Conservation (phyloP, 1,139 yeast genomes). For the Scheffersomyces cryptocercus region DNA sequence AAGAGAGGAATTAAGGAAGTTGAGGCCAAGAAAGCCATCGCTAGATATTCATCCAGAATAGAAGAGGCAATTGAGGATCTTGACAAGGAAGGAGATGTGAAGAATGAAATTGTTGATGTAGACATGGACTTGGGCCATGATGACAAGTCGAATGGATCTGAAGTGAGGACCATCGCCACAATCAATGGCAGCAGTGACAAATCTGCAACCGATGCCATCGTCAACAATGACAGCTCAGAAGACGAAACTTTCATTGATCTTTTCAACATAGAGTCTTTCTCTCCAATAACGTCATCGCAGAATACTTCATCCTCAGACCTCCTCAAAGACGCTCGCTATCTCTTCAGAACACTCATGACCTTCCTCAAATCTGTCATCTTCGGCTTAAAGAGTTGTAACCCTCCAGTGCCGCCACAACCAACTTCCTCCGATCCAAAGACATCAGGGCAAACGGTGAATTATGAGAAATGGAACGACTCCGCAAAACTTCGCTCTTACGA, state of each 20-base stretch:
- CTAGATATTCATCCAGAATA: conserved; percentile 39
- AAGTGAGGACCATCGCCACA: background rate
- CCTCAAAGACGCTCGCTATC: conserved; percentile 81
- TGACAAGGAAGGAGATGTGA: conserved; percentile 2
- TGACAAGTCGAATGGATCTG: background rate
- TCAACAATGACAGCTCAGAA: conserved; percentile 31
- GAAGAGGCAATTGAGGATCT: conserved; percentile 11
- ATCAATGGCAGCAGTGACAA: background rate
- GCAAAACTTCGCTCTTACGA: conserved; percentile 83
- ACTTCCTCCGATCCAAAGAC: conserved; percentile 55
- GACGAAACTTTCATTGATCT: conserved; percentile 28
- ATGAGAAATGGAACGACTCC: conserved; percentile 77
- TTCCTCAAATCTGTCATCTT: conserved; percentile 88
- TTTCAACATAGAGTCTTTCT: conserved; percentile 40
- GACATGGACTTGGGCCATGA: conserved; percentile 14
- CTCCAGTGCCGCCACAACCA: conserved; percentile 68
- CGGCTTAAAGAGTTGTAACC: conserved; percentile 88
- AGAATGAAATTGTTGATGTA: conserved; percentile 17
- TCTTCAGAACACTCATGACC: conserved; percentile 86
- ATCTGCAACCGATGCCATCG: conserved; percentile 18
- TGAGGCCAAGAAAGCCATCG: conserved; percentile 44
- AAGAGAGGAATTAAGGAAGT: conserved; percentile 42
- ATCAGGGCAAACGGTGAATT: conserved; percentile 56
- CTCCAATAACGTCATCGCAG: conserved; percentile 40
- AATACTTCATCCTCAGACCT: conserved; percentile 54